phyloP scores from a whole-genome alignment of 2,329 filamentous ascomycete genomes.

The Pyricularia sp. region DNA sequence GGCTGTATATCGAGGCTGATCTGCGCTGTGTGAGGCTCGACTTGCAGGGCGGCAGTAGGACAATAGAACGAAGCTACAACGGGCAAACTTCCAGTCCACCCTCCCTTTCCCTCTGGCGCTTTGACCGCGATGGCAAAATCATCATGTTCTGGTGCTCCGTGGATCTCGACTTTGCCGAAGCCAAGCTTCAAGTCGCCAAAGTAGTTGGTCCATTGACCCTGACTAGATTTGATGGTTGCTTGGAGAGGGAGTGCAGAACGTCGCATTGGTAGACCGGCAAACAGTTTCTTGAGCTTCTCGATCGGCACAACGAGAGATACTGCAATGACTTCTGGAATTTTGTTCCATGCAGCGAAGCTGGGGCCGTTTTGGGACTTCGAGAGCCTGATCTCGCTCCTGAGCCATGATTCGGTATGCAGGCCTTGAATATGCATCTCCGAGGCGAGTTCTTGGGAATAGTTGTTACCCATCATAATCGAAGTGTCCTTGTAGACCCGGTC shows the following conservation, averaged over 20 bases:
- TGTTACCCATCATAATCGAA: constrained; percentile 16
- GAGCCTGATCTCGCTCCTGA: constrained; percentile 12
- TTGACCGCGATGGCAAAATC: constrained; percentile 21
- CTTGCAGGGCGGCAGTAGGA: constrained; percentile 20
- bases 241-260: not conserved
- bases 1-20: constrained; percentile 20
- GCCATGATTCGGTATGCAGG: constrained; percentile 18
- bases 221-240: not conserved
- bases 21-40: constrained; percentile 16
- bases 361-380: constrained; percentile 10
- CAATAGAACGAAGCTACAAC: constrained; percentile 29
- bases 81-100: constrained; percentile 23
- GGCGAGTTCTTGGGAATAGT: constrained; percentile 21
- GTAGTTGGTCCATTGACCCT: constrained; percentile 17
- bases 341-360: constrained; percentile 22
- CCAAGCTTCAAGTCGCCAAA: constrained; percentile 27
- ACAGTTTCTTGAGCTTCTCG: constrained; percentile 15
- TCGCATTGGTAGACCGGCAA: not conserved
- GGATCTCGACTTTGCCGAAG: constrained; percentile 23
- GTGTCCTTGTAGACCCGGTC: constrained; percentile 18
- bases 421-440: constrained; percentile 22
- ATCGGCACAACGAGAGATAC: constrained; percentile 24
- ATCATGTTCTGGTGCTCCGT: constrained; percentile 14
- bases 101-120: constrained; percentile 14
- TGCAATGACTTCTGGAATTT: constrained; percentile 21